Percentiles rank a stretch among this genome's conserved stretches.
Evolutionary conservation across 129 eudicot species (phyloP).

Genomic region (Saposhnikovia divaricata): DNA sequence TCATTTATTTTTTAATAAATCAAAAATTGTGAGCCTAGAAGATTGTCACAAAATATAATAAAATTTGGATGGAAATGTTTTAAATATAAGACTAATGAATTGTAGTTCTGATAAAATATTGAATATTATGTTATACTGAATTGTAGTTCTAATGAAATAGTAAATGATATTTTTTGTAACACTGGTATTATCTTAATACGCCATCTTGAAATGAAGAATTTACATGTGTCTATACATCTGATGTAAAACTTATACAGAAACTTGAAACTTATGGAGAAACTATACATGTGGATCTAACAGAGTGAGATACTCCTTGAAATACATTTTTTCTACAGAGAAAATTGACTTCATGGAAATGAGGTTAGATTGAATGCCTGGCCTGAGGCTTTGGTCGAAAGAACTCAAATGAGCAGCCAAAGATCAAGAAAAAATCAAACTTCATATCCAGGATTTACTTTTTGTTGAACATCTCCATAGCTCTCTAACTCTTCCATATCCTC

Average conservation of each 20-base stretch:
- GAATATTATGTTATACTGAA: too few relatives aligned
- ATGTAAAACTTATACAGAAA: not conserved
- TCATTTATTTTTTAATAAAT: too few relatives aligned
- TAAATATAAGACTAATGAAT: too few relatives aligned
- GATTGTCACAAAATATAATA: too few relatives aligned
- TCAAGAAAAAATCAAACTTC: conserved; percentile 44
- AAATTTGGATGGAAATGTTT: too few relatives aligned
- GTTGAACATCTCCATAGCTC: conserved; percentile 93
- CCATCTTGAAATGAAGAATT: too few relatives aligned
- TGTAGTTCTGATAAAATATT: too few relatives aligned
- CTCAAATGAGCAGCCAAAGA: not conserved
- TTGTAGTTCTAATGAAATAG: too few relatives aligned
- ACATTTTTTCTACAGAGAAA: not conserved
- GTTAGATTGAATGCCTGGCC: not conserved
- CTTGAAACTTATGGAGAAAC: not conserved
- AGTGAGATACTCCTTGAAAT: not conserved
- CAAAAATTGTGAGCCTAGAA: too few relatives aligned
- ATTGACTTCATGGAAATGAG: not conserved
- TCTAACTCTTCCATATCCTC: conserved; percentile 93
- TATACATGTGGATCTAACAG: not conserved
- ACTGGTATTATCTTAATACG: too few relatives aligned
- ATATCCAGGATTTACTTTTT: conserved; percentile 91
- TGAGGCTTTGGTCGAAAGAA: not conserved
- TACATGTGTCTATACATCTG: not conserved
- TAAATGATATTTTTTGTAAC: too few relatives aligned